These are phyloP conservation scores for Cystofilobasidium bisporidii DNA, from an alignment of 768 basidiomycete genomes.

Conservation along the genomic window DNA sequence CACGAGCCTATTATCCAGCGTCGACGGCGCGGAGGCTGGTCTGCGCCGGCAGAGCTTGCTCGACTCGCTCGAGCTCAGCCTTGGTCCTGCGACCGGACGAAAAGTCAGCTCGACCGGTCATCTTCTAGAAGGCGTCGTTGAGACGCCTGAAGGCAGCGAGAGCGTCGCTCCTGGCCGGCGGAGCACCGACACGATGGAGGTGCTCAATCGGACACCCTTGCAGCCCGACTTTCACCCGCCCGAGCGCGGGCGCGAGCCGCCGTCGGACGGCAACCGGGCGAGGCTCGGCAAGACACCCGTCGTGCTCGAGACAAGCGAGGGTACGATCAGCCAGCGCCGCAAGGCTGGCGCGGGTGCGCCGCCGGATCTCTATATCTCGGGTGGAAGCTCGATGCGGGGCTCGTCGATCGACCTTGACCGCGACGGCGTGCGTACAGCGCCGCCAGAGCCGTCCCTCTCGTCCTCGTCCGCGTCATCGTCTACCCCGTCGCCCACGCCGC, in stretches of 20 bases:
- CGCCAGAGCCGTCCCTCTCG: background rate
- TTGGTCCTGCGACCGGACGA: background rate
- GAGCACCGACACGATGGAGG: background rate
- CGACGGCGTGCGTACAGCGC: background rate
- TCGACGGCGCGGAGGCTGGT: background rate
- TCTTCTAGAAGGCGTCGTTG: background rate
- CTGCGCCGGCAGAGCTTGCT: constrained; percentile 2
- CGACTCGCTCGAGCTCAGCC: constrained; percentile 8
- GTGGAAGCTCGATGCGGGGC: background rate
- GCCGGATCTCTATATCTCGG: background rate
- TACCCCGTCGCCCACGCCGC: constrained; percentile 3
- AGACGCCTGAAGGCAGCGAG: background rate
- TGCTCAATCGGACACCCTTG: background rate
- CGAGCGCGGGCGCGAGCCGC: background rate
- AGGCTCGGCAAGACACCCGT: background rate
- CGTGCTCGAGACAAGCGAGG: constrained; percentile 7
- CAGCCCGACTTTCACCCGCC: background rate
- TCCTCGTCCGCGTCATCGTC: background rate
- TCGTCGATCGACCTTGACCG: constrained; percentile 3
- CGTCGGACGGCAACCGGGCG: background rate
- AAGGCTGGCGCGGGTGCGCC: background rate
- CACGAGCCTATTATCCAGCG: background rate
- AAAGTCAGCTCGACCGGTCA: background rate
- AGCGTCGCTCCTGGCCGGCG: background rate
- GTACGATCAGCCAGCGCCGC: background rate